Conservation (phyloP, 371 early-diverging fungal genomes). For the Smittium culicis region DNA sequence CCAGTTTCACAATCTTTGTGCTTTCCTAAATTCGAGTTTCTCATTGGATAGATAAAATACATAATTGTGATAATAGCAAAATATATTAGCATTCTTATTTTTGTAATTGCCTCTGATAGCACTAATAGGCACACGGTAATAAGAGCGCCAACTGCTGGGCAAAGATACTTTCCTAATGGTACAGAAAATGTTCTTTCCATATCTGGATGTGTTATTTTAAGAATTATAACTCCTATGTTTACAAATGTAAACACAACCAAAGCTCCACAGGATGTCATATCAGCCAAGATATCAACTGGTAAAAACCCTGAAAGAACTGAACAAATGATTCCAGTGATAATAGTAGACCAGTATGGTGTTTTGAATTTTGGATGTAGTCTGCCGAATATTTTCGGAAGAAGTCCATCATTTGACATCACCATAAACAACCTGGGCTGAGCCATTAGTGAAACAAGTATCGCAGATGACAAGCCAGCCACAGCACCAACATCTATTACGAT, state of each 20-base stretch:
- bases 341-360: constrained; percentile 7
- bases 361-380: constrained; percentile 12
- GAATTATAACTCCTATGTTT: constrained; percentile 9
- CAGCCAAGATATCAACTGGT: constrained; percentile 11
- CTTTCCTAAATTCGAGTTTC: constrained; percentile 36
- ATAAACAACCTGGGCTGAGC: constrained; percentile 71
- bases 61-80: constrained; percentile 48
- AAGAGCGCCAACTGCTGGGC: not conserved
- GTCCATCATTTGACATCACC: constrained; percentile 65
- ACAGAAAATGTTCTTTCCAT: constrained; percentile 9
- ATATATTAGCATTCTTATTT: constrained; percentile 29
- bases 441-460: constrained; percentile 49
- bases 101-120: not conserved
- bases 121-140: not conserved
- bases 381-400: no score
- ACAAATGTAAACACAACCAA: constrained; percentile 12
- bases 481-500: constrained; percentile 36
- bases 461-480: constrained; percentile 49
- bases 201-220: constrained; percentile 5
- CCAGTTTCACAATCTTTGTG: not conserved
- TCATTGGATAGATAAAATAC: constrained; percentile 44
- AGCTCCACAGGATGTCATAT: constrained; percentile 14
- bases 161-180: constrained; percentile 7
- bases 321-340: constrained; percentile 8
- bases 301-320: constrained; percentile 13